A percentile compares a stretch with the other conserved stretches of the same genome.
Conservation (phyloP, 208 protist genomes). For the Zelonia costaricensis region DNA sequence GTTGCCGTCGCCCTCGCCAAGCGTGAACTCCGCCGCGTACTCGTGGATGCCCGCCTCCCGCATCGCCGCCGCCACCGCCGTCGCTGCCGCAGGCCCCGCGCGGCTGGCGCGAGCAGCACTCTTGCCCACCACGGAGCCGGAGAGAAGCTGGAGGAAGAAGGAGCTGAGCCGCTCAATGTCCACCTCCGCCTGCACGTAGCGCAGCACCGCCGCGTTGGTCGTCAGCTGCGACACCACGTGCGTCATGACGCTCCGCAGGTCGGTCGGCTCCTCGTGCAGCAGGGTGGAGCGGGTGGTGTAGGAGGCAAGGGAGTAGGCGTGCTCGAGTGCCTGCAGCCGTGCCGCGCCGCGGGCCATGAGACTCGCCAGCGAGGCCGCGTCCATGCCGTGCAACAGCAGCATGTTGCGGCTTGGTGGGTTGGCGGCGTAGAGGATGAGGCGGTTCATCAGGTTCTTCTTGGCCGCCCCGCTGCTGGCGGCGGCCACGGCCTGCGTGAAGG, state of each 20-base stretch:
- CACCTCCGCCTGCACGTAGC: constrained; percentile 58
- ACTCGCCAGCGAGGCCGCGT: constrained; percentile 34
- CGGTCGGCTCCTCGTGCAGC: constrained; percentile 62
- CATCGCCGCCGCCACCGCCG: not conserved
- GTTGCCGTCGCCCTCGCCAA: constrained; percentile 4
- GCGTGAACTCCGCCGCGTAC: constrained; percentile 16
- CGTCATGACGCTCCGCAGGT: constrained; percentile 64
- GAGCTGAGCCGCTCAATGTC: constrained; percentile 53
- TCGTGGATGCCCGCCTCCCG: constrained; percentile 15
- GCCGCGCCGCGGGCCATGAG: constrained; percentile 40
- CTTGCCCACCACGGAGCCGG: constrained; percentile 13
- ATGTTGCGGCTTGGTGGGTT: constrained; percentile 79
- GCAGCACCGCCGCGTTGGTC: constrained; percentile 50
- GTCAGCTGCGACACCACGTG: constrained; percentile 68
- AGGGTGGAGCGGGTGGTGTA: constrained; percentile 46
- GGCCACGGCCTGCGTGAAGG: constrained; percentile 22
- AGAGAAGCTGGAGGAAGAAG: constrained; percentile 53
- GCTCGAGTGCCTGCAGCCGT: constrained; percentile 27
- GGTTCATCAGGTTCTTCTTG: constrained; percentile 67
- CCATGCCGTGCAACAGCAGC: constrained; percentile 50
- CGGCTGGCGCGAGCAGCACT: not conserved
- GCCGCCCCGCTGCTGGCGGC: constrained; percentile 8
- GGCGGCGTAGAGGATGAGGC: constrained; percentile 69
- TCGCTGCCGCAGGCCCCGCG: not conserved
- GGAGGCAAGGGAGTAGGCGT: constrained; percentile 49